Evolutionary conservation across 2,329 filamentous ascomycete species (phyloP), one percentile per base, ranked within the genome.

Genomic region (Calonectria pseudoreteaudii): DNA sequence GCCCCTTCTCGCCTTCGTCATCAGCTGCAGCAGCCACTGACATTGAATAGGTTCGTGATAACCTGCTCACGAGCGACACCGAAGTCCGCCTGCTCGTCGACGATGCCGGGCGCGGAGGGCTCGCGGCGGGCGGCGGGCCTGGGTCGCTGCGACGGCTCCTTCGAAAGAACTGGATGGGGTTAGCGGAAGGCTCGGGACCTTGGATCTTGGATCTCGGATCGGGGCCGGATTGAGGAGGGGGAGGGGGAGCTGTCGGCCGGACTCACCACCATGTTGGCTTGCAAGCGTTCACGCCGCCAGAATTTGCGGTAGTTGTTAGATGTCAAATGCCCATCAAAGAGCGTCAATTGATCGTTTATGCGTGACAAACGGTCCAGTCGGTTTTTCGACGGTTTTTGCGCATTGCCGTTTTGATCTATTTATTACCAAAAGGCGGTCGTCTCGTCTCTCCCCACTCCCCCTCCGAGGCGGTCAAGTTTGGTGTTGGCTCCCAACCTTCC

Each of bases 401-500:
- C 28, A 41, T 26, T 26, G 30, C 31, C 16, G 34, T 23, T 41
- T 41, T n/a, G n/a, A 13, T 18, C 34, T 62, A 62, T 62, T 62
- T 62, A 62, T 38, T 11, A 38, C 10, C 1, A 62, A 62, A 62
- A 41, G 56, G 56, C 56, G 56, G 56, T 62, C 56, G 23, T 62
- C 56, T 36, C 56, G 56, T 23, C 23, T 38, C 56, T n/a, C 56
- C 56, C 56, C 56, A 62, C 56, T 41, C n/a, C 34, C 2, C n/a
- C 34, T 1, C 56, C 34, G 56, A 62, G 56, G 56, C 56, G 56
- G 56, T 62, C 56, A 62, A 34, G 38, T 26, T 38, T 41, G 56
- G 56, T 36, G 56, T 62, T 62, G 56, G 56, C 56, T 62, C 56
- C 56, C 56, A 62, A 62, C 56, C 56, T 62, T 62, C 56, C 31